Evolutionary conservation across 2,329 filamentous ascomycete species (phyloP).

Genomic region (Stagonosporopsis cucurbitacearum): DNA sequence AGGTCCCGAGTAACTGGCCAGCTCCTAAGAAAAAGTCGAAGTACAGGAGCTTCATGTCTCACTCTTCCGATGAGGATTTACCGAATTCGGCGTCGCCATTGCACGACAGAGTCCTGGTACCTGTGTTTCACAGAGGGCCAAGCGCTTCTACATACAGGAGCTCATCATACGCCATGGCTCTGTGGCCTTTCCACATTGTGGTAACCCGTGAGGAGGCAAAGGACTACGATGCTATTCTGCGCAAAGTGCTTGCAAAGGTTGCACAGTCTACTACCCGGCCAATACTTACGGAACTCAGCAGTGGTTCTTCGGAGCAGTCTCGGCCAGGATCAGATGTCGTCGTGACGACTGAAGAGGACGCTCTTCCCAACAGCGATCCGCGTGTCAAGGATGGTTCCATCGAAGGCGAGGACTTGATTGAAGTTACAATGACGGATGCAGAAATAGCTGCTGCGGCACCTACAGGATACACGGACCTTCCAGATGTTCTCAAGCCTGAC

Average conservation of each 20-base stretch:
- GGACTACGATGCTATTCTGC: conserved; percentile 73
- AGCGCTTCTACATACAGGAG: conserved; percentile 42
- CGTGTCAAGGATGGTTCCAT: conserved; percentile 80
- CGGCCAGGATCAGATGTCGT: conserved; percentile 71
- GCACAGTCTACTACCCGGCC: conserved; percentile 76
- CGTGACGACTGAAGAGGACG: conserved; percentile 66
- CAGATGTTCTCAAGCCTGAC: conserved; percentile 58
- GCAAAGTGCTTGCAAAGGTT: conserved; percentile 79
- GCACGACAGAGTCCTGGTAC: conserved; percentile 72
- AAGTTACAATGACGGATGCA: conserved; percentile 81
- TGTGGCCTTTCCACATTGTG: conserved; percentile 72
- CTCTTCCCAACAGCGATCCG: conserved; percentile 70
- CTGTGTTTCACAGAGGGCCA: conserved; percentile 68
- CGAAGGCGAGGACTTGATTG: conserved; percentile 88
- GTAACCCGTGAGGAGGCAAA: conserved; percentile 75
- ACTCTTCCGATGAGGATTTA: conserved; percentile 55
- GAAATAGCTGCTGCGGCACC: conserved; percentile 40
- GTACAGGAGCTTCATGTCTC: conserved; percentile 55
- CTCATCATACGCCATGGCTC: conserved; percentile 45
- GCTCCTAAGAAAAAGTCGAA: conserved; percentile 59
- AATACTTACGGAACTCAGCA: conserved; percentile 62
- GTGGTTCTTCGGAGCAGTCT: conserved; percentile 58
- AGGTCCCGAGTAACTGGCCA: conserved; percentile 78
- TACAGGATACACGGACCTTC: conserved; percentile 25
- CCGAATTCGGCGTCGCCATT: conserved; percentile 65